phyloP scores from a whole-genome alignment of 202 grass and related monocot species.

The Schoenoplectus tabernaemontani region DNA sequence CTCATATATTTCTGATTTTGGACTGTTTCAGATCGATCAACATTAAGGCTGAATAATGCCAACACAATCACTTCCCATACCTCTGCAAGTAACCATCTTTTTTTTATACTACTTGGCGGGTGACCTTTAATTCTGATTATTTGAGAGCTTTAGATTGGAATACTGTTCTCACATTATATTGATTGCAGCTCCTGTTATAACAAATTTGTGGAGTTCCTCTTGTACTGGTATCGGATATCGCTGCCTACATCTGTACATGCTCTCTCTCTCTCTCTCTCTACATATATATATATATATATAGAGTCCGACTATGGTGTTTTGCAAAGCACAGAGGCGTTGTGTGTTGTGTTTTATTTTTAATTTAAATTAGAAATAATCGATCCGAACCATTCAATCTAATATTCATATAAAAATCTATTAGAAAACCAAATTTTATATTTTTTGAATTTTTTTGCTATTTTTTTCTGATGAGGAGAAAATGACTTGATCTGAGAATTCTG shows the following conservation, averaged over 20 bases:
- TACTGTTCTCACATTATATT: constrained; percentile 9
- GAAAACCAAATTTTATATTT: too few species aligned
- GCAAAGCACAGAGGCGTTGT: too few species aligned
- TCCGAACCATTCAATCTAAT: too few species aligned
- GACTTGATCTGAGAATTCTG: too few species aligned
- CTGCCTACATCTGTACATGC: constrained; percentile 55
- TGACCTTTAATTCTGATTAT: constrained; percentile 6
- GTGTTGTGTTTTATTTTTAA: too few species aligned
- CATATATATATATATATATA: too few species aligned
- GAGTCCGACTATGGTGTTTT: too few species aligned
- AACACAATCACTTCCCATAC: constrained; percentile 57
- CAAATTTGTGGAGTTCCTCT: constrained; percentile 60
- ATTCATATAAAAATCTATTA: too few species aligned
- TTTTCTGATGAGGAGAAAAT: too few species aligned
- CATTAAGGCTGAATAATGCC: constrained; percentile 48
- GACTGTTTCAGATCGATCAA: constrained; percentile 56
- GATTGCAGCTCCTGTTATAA: constrained; percentile 64
- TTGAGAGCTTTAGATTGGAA: not conserved
- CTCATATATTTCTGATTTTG: constrained; percentile 5
- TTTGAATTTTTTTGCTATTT: too few species aligned
- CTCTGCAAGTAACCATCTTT: constrained; percentile 71
- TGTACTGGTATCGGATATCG: constrained; percentile 75
- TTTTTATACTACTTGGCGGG: too few species aligned
- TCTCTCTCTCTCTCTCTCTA: not conserved
- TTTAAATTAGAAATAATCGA: too few species aligned